Evolutionary conservation across 1,284 basidiomycete species (phyloP).

Genomic region (Agroathelia rolfsii): DNA sequence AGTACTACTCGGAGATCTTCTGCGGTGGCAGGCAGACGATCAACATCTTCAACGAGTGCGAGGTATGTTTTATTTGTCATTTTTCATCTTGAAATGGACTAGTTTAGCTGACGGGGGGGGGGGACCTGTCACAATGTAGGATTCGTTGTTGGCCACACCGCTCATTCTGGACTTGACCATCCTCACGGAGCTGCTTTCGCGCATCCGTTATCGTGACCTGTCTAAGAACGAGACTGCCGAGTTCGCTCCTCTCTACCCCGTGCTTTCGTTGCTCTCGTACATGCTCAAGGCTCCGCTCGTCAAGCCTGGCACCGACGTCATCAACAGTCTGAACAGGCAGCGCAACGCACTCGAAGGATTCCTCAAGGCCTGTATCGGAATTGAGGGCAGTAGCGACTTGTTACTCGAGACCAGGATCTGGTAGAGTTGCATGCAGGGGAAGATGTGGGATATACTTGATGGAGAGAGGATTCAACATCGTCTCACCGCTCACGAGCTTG

Average conservation of each 20-base stretch:
- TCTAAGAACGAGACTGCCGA: slow-evolving; percentile 34
- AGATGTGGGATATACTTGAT: too few relatives aligned
- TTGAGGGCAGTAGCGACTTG: slow-evolving; percentile 77
- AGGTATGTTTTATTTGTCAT: slow-evolving; percentile 33
- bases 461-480: too few relatives aligned
- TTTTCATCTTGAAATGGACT: slow-evolving; percentile 6
- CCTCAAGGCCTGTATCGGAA: slow-evolving; percentile 85
- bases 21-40: slow-evolving; percentile 75
- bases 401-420: slow-evolving; percentile 82
- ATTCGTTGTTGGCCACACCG: slow-evolving; percentile 92
- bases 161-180: slow-evolving; percentile 92
- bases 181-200: slow-evolving; percentile 90
- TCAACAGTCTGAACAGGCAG: slow-evolving; percentile 94
- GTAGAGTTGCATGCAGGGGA: too few relatives aligned
- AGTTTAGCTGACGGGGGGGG: slow-evolving; percentile 11
- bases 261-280: slow-evolving; percentile 85
- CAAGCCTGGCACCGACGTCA: slow-evolving; percentile 88
- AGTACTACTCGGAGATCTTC: slow-evolving; percentile 95
- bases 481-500: too few relatives aligned
- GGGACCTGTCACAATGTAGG: slow-evolving; percentile 33
- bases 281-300: slow-evolving; percentile 98
- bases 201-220: slow-evolving; percentile 74
- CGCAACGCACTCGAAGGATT: slow-evolving; percentile 90
- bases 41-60: slow-evolving; percentile 96
- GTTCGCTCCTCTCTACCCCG: slow-evolving; percentile 78